Conservation (phyloP, 208 protist species). For the Vickermania spadyakhi region DNA sequence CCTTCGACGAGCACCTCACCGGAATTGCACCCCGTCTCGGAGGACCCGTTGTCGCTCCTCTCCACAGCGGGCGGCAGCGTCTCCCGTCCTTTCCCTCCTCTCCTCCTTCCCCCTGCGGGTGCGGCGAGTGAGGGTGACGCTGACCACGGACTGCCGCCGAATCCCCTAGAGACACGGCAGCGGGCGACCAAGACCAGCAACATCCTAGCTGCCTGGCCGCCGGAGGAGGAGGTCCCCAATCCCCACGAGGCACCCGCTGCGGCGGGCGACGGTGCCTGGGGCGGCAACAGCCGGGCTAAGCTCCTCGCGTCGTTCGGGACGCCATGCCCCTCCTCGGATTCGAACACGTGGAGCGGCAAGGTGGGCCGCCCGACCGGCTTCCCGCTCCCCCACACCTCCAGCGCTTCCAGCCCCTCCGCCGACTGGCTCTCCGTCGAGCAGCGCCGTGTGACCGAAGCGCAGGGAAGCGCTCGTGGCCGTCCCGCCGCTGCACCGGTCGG, state of each 20-base stretch:
- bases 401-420: too few species aligned
- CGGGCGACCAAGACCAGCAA: slow-evolving; percentile 54
- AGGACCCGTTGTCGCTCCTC: not conserved
- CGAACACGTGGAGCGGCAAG: too few species aligned
- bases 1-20: not conserved
- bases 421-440: too few species aligned
- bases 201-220: not conserved
- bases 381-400: too few species aligned
- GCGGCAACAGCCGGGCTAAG: not conserved
- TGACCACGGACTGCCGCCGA: slow-evolving; percentile 48
- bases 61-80: not conserved
- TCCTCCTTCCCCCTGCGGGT: slow-evolving; percentile 39
- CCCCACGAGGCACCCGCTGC: slow-evolving; percentile 4
- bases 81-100: slow-evolving; percentile 15
- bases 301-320: slow-evolving; percentile 1
- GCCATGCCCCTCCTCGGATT: not conserved
- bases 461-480: too few species aligned
- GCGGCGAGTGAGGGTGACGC: slow-evolving; percentile 15
- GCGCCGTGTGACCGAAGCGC: too few species aligned
- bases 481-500: too few species aligned
- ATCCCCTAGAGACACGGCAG: slow-evolving; percentile 60
- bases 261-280: not conserved
- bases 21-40: not conserved
- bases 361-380: too few species aligned
- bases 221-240: not conserved